Conservation (phyloP, 2,329 filamentous ascomycete species). For the Dactylonectria macrodidyma region DNA sequence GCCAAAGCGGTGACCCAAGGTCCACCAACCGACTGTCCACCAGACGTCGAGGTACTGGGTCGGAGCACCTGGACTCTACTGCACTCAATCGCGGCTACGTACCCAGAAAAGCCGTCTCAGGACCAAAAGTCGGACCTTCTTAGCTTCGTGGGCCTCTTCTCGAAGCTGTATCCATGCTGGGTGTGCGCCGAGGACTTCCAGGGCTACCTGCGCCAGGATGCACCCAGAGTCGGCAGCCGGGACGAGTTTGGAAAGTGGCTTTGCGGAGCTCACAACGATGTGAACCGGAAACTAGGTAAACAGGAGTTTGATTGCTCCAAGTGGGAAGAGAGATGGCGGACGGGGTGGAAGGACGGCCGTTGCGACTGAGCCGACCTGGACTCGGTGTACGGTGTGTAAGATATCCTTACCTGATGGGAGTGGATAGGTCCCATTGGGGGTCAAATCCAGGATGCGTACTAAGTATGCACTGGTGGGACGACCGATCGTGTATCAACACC, state of each 20-base stretch:
- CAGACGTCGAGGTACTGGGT: slow-evolving; percentile 90
- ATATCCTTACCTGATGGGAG: slow-evolving; percentile 11
- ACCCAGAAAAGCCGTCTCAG: slow-evolving; percentile 79
- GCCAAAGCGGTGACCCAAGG: slow-evolving; percentile 54
- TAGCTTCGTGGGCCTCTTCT: slow-evolving; percentile 85
- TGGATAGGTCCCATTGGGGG: slow-evolving; percentile 10
- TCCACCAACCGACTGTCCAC: slow-evolving; percentile 80
- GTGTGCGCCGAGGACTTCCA: slow-evolving; percentile 94
- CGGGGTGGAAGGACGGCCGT: slow-evolving; percentile 83
- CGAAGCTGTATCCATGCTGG: slow-evolving; percentile 95
- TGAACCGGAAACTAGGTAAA: slow-evolving; percentile 93
- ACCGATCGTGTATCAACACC: slow-evolving; percentile 18
- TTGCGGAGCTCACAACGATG: slow-evolving; percentile 89
- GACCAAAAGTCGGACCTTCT: slow-evolving; percentile 82
- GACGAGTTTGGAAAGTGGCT: slow-evolving; percentile 86
- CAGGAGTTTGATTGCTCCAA: slow-evolving; percentile 87
- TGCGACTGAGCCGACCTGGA: slow-evolving; percentile 63
- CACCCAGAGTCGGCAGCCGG: slow-evolving; percentile 71
- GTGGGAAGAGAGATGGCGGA: slow-evolving; percentile 97
- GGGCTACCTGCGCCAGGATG: slow-evolving; percentile 81
- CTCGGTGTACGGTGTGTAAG: slow-evolving; percentile 34
- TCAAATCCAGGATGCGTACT: slow-evolving; percentile 3
- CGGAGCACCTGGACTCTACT: slow-evolving; percentile 94
- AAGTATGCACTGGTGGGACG: slow-evolving; percentile 8
- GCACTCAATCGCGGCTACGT: slow-evolving; percentile 90